A percentile compares a stretch with the other conserved stretches of the same genome.
These are phyloP conservation scores for Xylariomycetidae sp. DNA, from an alignment of 2,329 filamentous ascomycete species.

Conservation along the genomic window DNA sequence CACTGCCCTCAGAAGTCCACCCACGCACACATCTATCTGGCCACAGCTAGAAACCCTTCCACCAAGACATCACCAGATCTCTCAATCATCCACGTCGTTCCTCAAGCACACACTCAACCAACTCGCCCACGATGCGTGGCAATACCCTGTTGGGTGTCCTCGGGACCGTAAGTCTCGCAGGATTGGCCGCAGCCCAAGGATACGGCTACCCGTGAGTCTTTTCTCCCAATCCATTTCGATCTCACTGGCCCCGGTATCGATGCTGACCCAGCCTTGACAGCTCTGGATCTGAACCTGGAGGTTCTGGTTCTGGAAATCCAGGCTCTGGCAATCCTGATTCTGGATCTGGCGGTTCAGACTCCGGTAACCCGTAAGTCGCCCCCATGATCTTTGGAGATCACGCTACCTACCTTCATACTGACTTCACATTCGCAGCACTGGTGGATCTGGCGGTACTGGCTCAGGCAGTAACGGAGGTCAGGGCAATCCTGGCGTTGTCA, in stretches of 20 bases:
- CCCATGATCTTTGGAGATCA: too few relatives aligned
- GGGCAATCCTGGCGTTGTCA: too few relatives aligned
- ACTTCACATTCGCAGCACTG: too few relatives aligned
- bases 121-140: conserved; percentile 17
- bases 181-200: conserved; percentile 19
- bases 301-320: not conserved
- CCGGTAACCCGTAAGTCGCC: too few relatives aligned
- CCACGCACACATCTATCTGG: too few relatives aligned
- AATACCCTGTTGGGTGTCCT: conserved; percentile 22
- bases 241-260: not conserved
- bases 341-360: not conserved
- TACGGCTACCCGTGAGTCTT: conserved; percentile 21
- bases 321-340: not conserved
- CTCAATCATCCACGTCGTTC: conserved; percentile 7
- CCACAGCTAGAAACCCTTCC: too few relatives aligned
- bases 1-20: too few relatives aligned
- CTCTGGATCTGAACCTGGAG: not conserved
- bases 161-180: conserved; percentile 18
- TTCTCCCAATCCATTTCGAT: not conserved
- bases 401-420: too few relatives aligned
- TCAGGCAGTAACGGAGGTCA: too few relatives aligned
- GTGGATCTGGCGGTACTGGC: too few relatives aligned
- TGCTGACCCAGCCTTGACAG: not conserved
- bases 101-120: conserved; percentile 5
- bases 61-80: conserved; percentile 5